Evolutionary conservation across 441 rosid species (phyloP), one percentile per base, ranked within the genome.

Genomic region (Adansonia gregorii): DNA sequence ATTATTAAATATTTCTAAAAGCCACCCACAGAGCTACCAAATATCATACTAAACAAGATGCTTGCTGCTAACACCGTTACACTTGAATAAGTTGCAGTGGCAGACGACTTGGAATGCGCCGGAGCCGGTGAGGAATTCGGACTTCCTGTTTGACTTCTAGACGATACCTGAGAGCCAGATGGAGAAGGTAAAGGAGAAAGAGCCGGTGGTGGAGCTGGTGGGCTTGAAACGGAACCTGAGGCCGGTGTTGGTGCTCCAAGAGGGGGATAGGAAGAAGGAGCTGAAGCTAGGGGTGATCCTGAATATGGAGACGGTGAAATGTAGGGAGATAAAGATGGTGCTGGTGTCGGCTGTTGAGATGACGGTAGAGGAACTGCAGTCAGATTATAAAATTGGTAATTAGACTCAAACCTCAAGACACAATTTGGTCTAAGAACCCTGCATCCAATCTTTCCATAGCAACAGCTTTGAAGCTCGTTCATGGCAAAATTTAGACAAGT

Each of bases 371-470:
- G 7, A n/a, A 17, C 24, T 3, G 56, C 46, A 12, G 9, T 46
- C 14, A 45, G 7, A 46, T 11, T 68, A 61, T 66, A 78, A 66
- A 82, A 82, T 15, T 27, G 54, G 39, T 24, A 31, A 31, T 31
- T 56, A 22, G 8, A 45, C 39, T 85, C 84, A 41, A 56, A 85
- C 76, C 78, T 63, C n/a, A 81, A 60, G 41, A 20, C n/a, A 51
- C 88, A 82, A 27, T 68, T 83, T 9, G 86, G 81, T 3, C 39
- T 35, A 6, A 75, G 52, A 76, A 78, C 51, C 61, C 78, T 78
- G 22, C 83, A 80, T 31, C 85, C 85, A 3, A 0, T 11, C n/a
- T 10, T 67, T 11, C 82, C 79, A 8, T 2, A 0, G 58, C 82
- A 77, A 46, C 72, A 67, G 0, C 0, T 4, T 14, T 0, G 3